Evolutionary conservation across 306 rosid species (phyloP), one percentile per base, ranked within the genome.

Genomic region (Trichosanthes truncata): DNA sequence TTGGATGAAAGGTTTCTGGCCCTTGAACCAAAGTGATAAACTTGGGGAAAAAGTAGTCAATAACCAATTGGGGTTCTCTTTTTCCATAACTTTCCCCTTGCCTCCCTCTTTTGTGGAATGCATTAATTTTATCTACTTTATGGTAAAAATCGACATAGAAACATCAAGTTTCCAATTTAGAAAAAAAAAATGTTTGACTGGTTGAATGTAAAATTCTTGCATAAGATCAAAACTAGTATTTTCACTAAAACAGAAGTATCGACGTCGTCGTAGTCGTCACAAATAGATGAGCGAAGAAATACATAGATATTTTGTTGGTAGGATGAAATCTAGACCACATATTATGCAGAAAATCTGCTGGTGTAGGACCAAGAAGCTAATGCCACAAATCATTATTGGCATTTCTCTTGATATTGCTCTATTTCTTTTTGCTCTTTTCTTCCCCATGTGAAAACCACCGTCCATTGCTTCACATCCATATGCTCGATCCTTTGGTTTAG

Each of bases 401-500:
- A 78, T 78, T 60, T 62, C 74, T 78, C 13, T 78, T 60, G 72
- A 56, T 79, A 62, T 79, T 79, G 62, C 48, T 79, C 20, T 79
- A 21, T 33, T 31, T 79, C 63, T 51, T 78, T 80, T 78, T 82
- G 49, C 68, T 71, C 51, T 81, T 43, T 11, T 81, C 69, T 26
- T 21, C 65, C 38, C 65, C 65, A 53, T 33, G 35, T 35, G 91
- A 87, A 87, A 89, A 87, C 87, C 82, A 87, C 76, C 33, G 82
- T 77, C 74, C 86, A 36, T 77, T 77, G 80, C 59, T 82, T 85
- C 80, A 83, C 89, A 89, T 85, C 96, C 97, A 88, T 78, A 82
- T 81, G 29, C 80, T 83, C n/a, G 33, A 45, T 82, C 80, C 78
- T 56, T 83, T 72, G 79, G 83, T 85, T 84, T 75, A 81, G 83